Evolutionary conservation across 805 yeast species (phyloP).

Genomic region (Metschnikowia kofuensis): DNA sequence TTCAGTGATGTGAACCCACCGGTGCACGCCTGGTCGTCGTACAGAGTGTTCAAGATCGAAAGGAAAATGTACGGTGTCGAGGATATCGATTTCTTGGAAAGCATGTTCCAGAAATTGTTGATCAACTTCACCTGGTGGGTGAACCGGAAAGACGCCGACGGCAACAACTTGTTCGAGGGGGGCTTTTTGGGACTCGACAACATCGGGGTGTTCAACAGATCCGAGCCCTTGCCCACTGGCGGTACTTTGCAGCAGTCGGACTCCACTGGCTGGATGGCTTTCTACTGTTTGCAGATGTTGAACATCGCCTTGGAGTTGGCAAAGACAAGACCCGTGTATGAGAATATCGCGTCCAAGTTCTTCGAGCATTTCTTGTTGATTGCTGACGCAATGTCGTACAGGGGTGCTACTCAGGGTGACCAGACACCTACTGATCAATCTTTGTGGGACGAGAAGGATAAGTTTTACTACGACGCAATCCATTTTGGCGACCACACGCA

Average conservation of each 20-base stretch:
- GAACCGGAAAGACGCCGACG: slow-evolving; percentile 80
- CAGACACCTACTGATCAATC: slow-evolving; percentile 52
- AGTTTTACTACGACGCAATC: slow-evolving; percentile 88
- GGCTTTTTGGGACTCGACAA: slow-evolving; percentile 92
- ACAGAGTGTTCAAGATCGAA: slow-evolving; percentile 82
- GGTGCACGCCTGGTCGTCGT: slow-evolving; percentile 95
- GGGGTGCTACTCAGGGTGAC: slow-evolving; percentile 39
- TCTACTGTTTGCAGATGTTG: slow-evolving; percentile 84
- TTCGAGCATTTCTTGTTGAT: slow-evolving; percentile 89
- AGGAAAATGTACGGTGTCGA: slow-evolving; percentile 78
- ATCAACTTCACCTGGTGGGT: slow-evolving; percentile 98
- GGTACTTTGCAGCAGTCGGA: slow-evolving; percentile 91
- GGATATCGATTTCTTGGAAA: slow-evolving; percentile 79
- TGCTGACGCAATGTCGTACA: slow-evolving; percentile 89
- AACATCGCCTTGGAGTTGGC: slow-evolving; percentile 90
- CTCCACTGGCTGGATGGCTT: slow-evolving; percentile 98
- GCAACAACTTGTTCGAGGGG: slow-evolving; percentile 89
- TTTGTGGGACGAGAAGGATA: slow-evolving; percentile 86
- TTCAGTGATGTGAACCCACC: slow-evolving; percentile 96
- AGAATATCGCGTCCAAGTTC: slow-evolving; percentile 90
- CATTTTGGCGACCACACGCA: slow-evolving; percentile 69
- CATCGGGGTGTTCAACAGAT: slow-evolving; percentile 87
- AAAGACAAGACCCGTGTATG: slow-evolving; percentile 79
- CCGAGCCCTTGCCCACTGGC: slow-evolving; percentile 91
- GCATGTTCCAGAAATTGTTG: slow-evolving; percentile 88